Base-by-base conservation (phyloP, 2,329 filamentous ascomycete genomes). In the Ascosphaera pollenicola region DNA sequence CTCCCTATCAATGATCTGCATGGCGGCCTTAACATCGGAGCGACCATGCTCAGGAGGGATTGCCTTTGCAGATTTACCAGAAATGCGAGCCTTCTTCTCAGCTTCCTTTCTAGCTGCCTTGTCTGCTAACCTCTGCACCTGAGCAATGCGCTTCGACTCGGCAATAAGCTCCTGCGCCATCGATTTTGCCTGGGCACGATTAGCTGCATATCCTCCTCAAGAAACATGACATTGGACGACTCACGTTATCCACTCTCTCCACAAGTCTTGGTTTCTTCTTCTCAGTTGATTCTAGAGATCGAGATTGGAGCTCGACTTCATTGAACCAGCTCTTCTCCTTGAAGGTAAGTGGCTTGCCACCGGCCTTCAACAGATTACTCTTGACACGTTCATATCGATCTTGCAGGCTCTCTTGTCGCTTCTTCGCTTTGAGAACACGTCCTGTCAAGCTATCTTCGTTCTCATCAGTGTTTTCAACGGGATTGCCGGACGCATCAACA, bases 1-100 rank as follows among this genome's bases (percentile, higher is more conserved):
- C 59, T 66, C 63, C 54, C 62, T 52, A 42, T 65, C 63, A 36
- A 66, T 59, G 60, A 66, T 60, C 32, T 51, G 54, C 60, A 64
- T 64, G 4, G 63, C 63, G 10, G 8, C 28, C 10, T 31, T 31
- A 15, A 31, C 28, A 31, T 8, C 28, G 8, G 28, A 8, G 28
- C 8, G 15, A 15, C 15, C 28, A 8, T 31, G 28, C 28, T 15
- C 15, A 15, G 15, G 10, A 31, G 15, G 28, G 28, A 31, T 31
- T 8, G 15, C 28, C 15, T 31, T 8, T 31, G 28, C 28, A 31
- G 10, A 31, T 8, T 52, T 52, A 39, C 50, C 49, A 7, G 53
- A 45, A n/a, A n/a, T n/a, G n/a, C n/a, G n/a, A n/a, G n/a, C n/a
- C n/a, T n/a, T n/a, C n/a, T n/a, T n/a, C n/a, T n/a, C n/a, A n/a